A percentile compares a stretch with the other conserved stretches of the same genome.
Conservation (phyloP, 306 rosid genomes). For the Quillaja saponaria region DNA sequence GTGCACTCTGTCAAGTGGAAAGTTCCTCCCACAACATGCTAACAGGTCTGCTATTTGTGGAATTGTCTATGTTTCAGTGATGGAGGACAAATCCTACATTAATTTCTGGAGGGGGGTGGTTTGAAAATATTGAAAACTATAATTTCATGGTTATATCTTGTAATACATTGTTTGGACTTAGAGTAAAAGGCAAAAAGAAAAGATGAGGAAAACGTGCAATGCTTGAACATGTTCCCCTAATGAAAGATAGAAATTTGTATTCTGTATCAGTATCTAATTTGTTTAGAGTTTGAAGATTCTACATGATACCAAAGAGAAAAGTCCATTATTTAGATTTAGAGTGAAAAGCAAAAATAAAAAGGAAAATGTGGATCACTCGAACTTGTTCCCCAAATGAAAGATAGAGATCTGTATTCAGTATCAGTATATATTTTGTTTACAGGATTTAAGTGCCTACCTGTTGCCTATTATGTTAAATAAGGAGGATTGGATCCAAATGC, state of each 20-base stretch:
- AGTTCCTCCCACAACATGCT: slow-evolving; percentile 39
- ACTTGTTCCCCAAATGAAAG: slow-evolving; percentile 2
- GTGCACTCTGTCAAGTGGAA: slow-evolving; percentile 40
- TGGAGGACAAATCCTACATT: neutral
- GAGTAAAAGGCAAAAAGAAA: too few species aligned
- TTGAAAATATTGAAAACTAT: too few species aligned
- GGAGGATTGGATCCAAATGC: slow-evolving; percentile 5
- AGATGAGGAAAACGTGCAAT: too few species aligned
- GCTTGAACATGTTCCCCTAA: too few species aligned
- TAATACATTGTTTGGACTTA: too few species aligned
- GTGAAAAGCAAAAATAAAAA: neutral
- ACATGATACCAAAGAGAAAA: neutral
- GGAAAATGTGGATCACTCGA: neutral
- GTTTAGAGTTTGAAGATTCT: slow-evolving; percentile 5
- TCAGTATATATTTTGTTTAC: slow-evolving; percentile 7
- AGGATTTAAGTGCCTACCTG: slow-evolving; percentile 13
- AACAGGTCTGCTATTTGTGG: slow-evolving; percentile 58
- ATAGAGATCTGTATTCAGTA: neutral
- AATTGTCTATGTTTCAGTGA: slow-evolving; percentile 22
- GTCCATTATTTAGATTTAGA: neutral
- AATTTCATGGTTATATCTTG: too few species aligned
- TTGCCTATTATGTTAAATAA: slow-evolving; percentile 20
- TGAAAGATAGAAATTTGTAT: too few species aligned
- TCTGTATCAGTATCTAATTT: too few species aligned
- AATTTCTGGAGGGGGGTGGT: neutral